These are phyloP conservation scores for Anisogramma anomala DNA, from an alignment of 2,329 filamentous ascomycete genomes.

Conservation along the genomic window DNA sequence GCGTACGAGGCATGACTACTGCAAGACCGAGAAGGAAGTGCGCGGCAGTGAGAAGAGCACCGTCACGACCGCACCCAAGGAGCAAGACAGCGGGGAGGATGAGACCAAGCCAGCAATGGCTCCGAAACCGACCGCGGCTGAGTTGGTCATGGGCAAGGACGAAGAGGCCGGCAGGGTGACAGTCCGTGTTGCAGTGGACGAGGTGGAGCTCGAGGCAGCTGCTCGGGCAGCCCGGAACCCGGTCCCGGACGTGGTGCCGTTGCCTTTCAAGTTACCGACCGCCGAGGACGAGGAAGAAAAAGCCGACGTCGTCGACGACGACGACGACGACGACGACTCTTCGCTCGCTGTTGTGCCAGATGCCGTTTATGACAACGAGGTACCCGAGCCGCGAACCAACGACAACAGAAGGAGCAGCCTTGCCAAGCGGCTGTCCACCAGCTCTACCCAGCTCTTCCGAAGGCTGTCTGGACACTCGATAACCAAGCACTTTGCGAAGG, in stretches of 20 bases:
- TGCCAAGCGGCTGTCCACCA: constrained; percentile 37
- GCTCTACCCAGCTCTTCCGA: constrained; percentile 34
- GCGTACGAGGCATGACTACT: constrained; percentile 34
- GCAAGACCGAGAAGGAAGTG: constrained; percentile 41
- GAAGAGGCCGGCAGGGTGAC: constrained; percentile 37
- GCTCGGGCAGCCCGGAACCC: constrained; percentile 20
- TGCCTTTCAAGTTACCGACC: constrained; percentile 52
- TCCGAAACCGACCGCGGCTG: constrained; percentile 24
- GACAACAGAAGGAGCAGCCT: constrained; percentile 27
- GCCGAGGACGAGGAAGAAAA: constrained; percentile 21
- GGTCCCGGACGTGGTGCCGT: constrained; percentile 46
- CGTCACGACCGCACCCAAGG: constrained; percentile 28
- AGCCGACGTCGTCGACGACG: constrained; percentile 18
- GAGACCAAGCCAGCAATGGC: constrained; percentile 14
- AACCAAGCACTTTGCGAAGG: constrained; percentile 16
- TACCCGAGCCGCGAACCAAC: constrained; percentile 16
- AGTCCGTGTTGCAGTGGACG: constrained; percentile 41
- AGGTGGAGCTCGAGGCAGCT: constrained; percentile 24
- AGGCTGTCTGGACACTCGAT: constrained; percentile 29
- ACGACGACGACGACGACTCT: constrained; percentile 43
- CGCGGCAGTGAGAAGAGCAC: constrained; percentile 26
- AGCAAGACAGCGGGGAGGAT: constrained; percentile 41
- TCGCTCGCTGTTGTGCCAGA: constrained; percentile 62
- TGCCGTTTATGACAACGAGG: constrained; percentile 34
- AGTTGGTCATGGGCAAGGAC: constrained; percentile 31